These are phyloP conservation scores for Arthrobotrys pseudoclavata DNA, from an alignment of 2,329 filamentous ascomycete species.

Conservation along the genomic window DNA sequence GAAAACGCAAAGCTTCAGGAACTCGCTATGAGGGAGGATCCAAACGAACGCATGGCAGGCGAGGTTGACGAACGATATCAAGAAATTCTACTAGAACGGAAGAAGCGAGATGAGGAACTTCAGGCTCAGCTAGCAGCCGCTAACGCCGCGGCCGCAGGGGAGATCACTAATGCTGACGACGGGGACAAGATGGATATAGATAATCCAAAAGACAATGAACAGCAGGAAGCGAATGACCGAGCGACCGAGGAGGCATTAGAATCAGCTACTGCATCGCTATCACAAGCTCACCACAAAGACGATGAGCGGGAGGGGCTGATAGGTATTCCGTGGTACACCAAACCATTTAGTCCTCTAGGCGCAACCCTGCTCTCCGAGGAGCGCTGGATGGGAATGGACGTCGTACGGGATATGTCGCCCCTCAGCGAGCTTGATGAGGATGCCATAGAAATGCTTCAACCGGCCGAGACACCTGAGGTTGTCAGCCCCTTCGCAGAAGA, in stretches of 20 bases:
- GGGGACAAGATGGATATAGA: conserved; percentile 51
- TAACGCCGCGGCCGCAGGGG: conserved; percentile 19
- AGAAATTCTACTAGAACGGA: conserved; percentile 47
- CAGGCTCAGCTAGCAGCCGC: conserved; percentile 32
- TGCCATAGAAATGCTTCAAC: conserved; percentile 54
- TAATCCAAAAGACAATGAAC: conserved; percentile 21
- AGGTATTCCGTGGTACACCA: conserved; percentile 60
- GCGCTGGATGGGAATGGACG: conserved; percentile 59
- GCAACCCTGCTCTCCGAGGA: conserved; percentile 56
- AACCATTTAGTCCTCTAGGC: conserved; percentile 55
- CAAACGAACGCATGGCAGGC: conserved; percentile 53
- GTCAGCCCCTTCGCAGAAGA: conserved; percentile 34
- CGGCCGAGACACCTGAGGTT: conserved; percentile 33
- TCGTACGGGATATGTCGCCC: conserved; percentile 59
- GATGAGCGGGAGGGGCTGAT: conserved; percentile 42
- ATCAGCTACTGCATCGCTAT: conserved; percentile 49
- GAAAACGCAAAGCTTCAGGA: conserved; percentile 55
- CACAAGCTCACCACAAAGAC: conserved; percentile 43
- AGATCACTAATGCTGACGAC: conserved; percentile 13
- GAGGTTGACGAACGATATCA: conserved; percentile 58
- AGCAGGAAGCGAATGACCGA: conserved; percentile 50
- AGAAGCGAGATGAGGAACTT: conserved; percentile 55
- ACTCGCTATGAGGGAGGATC: conserved; percentile 54
- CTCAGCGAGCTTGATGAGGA: conserved; percentile 59
- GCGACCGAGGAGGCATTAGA: conserved; percentile 45